Evolutionary conservation across 371 early-diverging fungal genomes (phyloP), one percentile per base, ranked within the genome.

Genomic region (Caulochytrium protostelioides): DNA sequence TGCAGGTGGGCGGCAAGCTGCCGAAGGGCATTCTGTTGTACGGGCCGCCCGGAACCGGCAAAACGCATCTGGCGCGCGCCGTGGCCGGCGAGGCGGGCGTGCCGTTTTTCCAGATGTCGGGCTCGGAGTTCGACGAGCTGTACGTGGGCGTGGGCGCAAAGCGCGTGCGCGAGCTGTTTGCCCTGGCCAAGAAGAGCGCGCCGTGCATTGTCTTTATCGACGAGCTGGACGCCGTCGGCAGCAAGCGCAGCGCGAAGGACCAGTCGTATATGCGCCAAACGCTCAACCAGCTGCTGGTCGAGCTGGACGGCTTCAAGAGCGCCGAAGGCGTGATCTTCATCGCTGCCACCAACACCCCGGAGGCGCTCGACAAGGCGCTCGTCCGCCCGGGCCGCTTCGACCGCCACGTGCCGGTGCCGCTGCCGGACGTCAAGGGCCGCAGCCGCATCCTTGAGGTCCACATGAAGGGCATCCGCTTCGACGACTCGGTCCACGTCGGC

Each of bases 151-250:
- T 98, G 12, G 97, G 95, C 23, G 91, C 92, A 17, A 51, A 63
- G 38, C 44, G 74, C 3, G 62, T 79, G 22, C 60, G 76, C 26
- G 63, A 74, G 35, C 54, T 79, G 21, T 76, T 74, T 75, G 79
- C 92, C 21, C 83, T 84, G 17, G 99, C 99, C 3, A 79, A 86
- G 43, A 66, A 79, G 22, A 74, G 80, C 32, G 78, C 90, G 12
- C 99, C 99, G 4, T 85, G 90, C 50, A 97, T 99, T 41, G 82
- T 99, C 10, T 98, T 99, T 57, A 97, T 98, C 49, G 99, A 99
- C 55, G 99, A 86, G 61, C 68, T 92, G 37, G 97, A 92, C 58
- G 92, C 98, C 1, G 92, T 99, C 43, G 99, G 98, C 14, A 79
- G 86, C 32, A 92, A 86, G 50, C 74, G 95, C 32, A 84, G 75